phyloP scores from a whole-genome alignment of 2,329 filamentous ascomycete genomes.

The Aspergillus tamarii region DNA sequence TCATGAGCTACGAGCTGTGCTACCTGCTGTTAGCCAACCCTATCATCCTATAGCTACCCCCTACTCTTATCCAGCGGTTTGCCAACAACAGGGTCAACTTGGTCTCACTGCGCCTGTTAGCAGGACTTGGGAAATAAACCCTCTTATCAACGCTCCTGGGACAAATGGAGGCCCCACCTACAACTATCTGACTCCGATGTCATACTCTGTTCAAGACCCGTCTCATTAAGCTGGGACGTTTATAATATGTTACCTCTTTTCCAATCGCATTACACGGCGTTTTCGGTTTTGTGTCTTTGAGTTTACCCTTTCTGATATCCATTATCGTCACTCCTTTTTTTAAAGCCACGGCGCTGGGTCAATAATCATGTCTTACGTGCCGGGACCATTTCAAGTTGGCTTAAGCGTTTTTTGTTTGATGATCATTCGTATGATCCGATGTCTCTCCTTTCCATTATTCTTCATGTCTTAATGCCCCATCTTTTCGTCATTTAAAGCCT shows the following conservation, averaged over 20 bases:
- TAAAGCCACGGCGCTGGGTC: slow-evolving; percentile 28
- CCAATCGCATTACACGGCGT: slow-evolving; percentile 21
- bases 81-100: slow-evolving; percentile 32
- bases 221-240: slow-evolving; percentile 25
- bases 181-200: slow-evolving; percentile 36
- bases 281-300: neutral
- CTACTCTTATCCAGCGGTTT: slow-evolving; percentile 38
- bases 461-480: slow-evolving; percentile 37
- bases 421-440: slow-evolving; percentile 35
- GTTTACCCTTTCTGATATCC: slow-evolving; percentile 11
- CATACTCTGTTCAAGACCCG: slow-evolving; percentile 37
- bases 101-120: slow-evolving; percentile 35
- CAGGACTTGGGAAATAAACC: slow-evolving; percentile 44
- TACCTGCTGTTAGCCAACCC: slow-evolving; percentile 34
- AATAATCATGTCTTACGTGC: slow-evolving; percentile 27
- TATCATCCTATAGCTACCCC: slow-evolving; percentile 34
- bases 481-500: slow-evolving; percentile 21
- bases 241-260: slow-evolving; percentile 13
- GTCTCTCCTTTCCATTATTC: slow-evolving; percentile 36
- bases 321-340: slow-evolving; percentile 35
- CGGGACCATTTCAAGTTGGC: slow-evolving; percentile 27
- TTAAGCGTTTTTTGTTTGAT: slow-evolving; percentile 17
- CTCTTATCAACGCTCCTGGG: slow-evolving; percentile 31
- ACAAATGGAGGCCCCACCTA: slow-evolving; percentile 35
- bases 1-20: slow-evolving; percentile 43